Percentiles rank a stretch among this genome's conserved stretches.
Conservation (phyloP, 768 basidiomycete genomes). For the Tricholomella constricta region DNA sequence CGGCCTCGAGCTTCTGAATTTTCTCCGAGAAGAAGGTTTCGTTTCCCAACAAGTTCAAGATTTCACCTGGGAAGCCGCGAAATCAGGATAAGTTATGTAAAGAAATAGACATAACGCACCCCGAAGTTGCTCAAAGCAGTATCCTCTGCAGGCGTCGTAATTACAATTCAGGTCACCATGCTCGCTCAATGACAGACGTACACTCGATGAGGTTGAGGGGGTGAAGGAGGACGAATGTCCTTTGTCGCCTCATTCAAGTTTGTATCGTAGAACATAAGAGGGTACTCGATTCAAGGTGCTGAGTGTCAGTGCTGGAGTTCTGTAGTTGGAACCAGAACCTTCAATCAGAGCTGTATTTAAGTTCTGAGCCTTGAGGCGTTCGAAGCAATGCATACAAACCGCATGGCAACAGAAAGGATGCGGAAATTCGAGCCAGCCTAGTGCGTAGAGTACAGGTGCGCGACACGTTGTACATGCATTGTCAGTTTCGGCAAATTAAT, state of each 20-base stretch:
- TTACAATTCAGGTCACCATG: not conserved
- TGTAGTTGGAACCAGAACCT: not conserved
- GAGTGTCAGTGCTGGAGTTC: not conserved
- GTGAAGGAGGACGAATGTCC: constrained; percentile 3
- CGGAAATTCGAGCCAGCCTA: not conserved
- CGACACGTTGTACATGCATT: constrained; percentile 9
- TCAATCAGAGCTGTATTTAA: constrained; percentile 1
- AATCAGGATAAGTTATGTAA: not conserved
- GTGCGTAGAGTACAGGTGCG: not conserved
- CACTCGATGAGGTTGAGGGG: constrained; percentile 20
- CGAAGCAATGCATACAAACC: not conserved
- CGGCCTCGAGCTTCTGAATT: constrained; percentile 39
- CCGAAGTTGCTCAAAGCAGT: constrained; percentile 39
- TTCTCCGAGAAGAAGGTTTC: constrained; percentile 31
- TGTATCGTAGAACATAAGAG: constrained; percentile 17
- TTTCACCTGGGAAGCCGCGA: constrained; percentile 34
- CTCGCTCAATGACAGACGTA: constrained; percentile 5
- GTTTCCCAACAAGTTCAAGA: constrained; percentile 35
- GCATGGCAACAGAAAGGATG: not conserved
- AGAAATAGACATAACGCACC: constrained; percentile 22
- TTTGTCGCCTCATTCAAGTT: constrained; percentile 16
- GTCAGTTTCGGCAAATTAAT: not conserved
- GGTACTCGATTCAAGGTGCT: not conserved
- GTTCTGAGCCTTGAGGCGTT: constrained; percentile 7
- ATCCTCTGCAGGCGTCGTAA: constrained; percentile 15